Conservation (phyloP, 2,329 filamentous ascomycete genomes). For the Diplodia sapinea region DNA sequence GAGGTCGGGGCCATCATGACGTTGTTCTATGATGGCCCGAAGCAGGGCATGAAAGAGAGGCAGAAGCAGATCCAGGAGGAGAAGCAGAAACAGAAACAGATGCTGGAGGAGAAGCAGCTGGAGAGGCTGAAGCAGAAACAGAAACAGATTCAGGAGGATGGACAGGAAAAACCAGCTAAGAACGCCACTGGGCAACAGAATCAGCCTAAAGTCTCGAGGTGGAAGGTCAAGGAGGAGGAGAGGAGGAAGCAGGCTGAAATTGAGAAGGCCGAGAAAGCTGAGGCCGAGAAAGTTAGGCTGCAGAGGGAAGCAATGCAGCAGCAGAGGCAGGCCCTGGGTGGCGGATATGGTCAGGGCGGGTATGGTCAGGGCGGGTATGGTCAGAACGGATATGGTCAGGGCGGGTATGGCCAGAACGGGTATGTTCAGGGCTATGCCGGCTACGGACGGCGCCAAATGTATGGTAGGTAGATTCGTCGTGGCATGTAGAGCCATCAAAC, state of each 20-base stretch:
- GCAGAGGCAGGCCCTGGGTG: not conserved
- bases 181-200: constrained; percentile 31
- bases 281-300: not conserved
- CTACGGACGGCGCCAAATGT: no score
- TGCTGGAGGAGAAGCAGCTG: constrained; percentile 32
- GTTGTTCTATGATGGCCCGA: constrained; percentile 41
- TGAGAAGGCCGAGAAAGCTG: not conserved
- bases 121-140: constrained; percentile 34
- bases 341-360: not conserved
- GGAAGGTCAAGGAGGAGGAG: constrained; percentile 23
- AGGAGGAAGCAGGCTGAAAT: constrained; percentile 4
- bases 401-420: not conserved
- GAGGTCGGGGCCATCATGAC: constrained; percentile 42
- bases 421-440: not conserved
- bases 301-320: not conserved
- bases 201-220: constrained; percentile 14
- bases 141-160: constrained; percentile 32
- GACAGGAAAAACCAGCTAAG: constrained; percentile 33
- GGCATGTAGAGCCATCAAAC: not conserved
- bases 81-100: constrained; percentile 32
- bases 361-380: not conserved
- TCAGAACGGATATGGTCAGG: not conserved
- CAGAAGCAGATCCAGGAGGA: constrained; percentile 32
- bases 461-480: not conserved
- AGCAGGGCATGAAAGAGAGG: constrained; percentile 34